Percentiles rank a stretch among this genome's conserved stretches.
These are phyloP conservation scores for Dictyostelium intermedium DNA, from an alignment of 78 protist genomes.

Conservation along the genomic window DNA sequence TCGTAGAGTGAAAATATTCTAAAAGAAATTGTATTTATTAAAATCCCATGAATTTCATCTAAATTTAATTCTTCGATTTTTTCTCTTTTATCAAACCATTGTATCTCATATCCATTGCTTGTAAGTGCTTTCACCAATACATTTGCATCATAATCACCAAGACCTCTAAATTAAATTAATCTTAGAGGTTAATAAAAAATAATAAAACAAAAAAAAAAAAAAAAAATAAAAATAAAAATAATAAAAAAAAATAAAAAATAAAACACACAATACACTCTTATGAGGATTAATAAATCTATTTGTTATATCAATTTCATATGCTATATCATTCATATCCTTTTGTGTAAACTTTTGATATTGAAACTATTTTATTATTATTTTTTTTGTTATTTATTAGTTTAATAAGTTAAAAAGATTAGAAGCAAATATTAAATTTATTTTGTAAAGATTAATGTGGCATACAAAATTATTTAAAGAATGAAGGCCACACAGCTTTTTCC, in stretches of 20 bases:
- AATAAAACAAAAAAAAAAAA: too few species aligned
- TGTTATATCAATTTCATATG: conserved; percentile 52
- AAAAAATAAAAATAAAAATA: too few species aligned
- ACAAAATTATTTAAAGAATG: conserved; percentile 67
- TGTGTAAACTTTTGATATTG: conserved; percentile 18
- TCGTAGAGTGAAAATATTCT: background rate
- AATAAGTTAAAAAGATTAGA: background rate
- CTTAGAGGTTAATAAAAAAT: background rate
- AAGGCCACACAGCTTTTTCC: conserved; percentile 40
- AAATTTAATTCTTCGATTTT: background rate
- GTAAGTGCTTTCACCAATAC: conserved; percentile 22
- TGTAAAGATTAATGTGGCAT: background rate
- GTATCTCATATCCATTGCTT: conserved; percentile 12
- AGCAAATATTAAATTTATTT: too few species aligned
- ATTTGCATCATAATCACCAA: conserved; percentile 76
- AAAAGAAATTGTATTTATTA: conserved; percentile 7
- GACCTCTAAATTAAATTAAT: conserved; percentile 12
- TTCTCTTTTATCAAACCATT: conserved; percentile 70
- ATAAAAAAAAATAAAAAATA: too few species aligned
- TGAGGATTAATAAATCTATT: conserved; percentile 45
- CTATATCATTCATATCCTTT: conserved; percentile 29
- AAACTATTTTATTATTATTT: background rate
- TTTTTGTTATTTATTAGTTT: background rate
- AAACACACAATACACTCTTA: conserved; percentile 30
- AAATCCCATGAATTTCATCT: conserved; percentile 10